These are phyloP conservation scores for Jackrogersella minutella DNA, from an alignment of 495 filamentous ascomycete genomes.

Conservation along the genomic window DNA sequence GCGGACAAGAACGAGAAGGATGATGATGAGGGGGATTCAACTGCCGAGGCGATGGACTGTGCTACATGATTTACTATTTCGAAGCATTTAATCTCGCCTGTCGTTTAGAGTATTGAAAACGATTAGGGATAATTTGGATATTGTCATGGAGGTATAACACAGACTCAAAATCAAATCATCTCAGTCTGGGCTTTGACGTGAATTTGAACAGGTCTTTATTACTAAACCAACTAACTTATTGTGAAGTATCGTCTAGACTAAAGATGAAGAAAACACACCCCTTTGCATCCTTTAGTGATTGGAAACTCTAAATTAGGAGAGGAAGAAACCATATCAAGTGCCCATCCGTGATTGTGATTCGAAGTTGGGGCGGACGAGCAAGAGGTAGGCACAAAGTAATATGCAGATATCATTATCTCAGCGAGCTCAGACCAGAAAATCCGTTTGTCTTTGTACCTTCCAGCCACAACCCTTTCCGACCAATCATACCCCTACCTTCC, in stretches of 20 bases:
- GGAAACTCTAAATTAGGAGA: too few relatives aligned
- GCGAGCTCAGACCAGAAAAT: too few relatives aligned
- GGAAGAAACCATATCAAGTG: too few relatives aligned
- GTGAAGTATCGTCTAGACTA: neutral
- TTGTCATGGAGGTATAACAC: conserved; percentile 8
- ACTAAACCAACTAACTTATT: too few relatives aligned
- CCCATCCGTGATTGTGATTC: too few relatives aligned
- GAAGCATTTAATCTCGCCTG: neutral
- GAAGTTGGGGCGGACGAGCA: too few relatives aligned
- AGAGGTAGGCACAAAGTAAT: too few relatives aligned
- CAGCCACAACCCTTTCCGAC: too few relatives aligned
- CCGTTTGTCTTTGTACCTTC: too few relatives aligned
- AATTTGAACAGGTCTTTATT: neutral
- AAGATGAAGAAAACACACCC: neutral
- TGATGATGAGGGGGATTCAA: conserved; percentile 42
- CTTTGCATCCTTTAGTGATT: neutral
- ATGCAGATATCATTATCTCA: too few relatives aligned
- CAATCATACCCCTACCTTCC: too few relatives aligned
- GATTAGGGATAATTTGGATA: conserved; percentile 3
- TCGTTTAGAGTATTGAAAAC: too few relatives aligned
- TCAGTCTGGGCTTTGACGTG: neutral
- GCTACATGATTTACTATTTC: conserved; percentile 12
- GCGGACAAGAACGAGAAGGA: conserved; percentile 41
- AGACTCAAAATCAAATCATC: neutral
- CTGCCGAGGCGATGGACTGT: conserved; percentile 28